A percentile compares a stretch with the other conserved stretches of the same genome.
phyloP scores from a whole-genome alignment of 2,329 filamentous ascomycete species.

The Fusarium sp. region DNA sequence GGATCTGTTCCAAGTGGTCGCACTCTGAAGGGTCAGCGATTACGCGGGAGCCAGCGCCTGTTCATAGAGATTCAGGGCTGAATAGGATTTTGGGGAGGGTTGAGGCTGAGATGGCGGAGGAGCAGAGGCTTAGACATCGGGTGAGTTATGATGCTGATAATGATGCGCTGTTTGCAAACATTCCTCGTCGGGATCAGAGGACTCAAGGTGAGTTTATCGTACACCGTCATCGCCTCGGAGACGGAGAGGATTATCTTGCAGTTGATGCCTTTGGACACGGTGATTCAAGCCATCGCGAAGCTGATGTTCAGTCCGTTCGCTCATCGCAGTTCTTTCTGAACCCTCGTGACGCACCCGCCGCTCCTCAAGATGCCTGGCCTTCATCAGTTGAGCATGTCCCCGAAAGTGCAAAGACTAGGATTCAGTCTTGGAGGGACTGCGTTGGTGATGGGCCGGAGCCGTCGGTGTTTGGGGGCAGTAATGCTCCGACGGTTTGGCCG shows the following conservation, averaged over 20 bases:
- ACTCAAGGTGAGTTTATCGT: constrained; percentile 21
- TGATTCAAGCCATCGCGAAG: background rate
- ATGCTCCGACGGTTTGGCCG: constrained; percentile 14
- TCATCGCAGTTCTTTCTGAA: background rate
- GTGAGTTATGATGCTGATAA: constrained; percentile 23
- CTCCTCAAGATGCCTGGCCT: background rate
- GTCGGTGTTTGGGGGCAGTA: constrained; percentile 5
- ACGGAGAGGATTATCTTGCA: background rate
- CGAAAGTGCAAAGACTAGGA: background rate
- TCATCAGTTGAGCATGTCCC: background rate
- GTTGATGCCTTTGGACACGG: background rate
- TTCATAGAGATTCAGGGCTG: background rate
- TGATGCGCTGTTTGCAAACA: constrained; percentile 26
- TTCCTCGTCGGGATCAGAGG: constrained; percentile 13
- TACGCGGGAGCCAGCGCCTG: background rate
- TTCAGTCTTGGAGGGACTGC: constrained; percentile 1
- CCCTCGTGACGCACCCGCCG: background rate
- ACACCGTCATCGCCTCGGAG: background rate
- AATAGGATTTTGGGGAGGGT: background rate
- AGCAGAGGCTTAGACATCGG: background rate
- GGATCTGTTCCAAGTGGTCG: constrained; percentile 13
- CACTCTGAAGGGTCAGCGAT: background rate
- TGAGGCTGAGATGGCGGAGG: background rate
- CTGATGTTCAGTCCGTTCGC: background rate
- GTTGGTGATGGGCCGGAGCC: background rate